Percentiles rank a stretch among this genome's conserved stretches.
Evolutionary conservation across 2,329 filamentous ascomycete species (phyloP).

Genomic region (Colletotrichum shisoi): DNA sequence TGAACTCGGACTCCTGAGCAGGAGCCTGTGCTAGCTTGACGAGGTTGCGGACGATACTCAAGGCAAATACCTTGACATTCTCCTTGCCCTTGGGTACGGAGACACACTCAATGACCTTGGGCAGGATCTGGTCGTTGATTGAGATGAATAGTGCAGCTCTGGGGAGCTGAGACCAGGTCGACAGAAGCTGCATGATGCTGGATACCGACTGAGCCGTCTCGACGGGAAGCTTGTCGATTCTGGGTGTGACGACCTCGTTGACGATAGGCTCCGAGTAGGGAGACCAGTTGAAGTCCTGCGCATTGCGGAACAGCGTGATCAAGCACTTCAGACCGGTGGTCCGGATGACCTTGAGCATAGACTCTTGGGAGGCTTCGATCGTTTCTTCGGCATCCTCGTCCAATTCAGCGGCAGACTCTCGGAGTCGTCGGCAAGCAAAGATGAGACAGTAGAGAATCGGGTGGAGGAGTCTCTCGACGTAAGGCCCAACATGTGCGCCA

Average conservation of each 20-base stretch:
- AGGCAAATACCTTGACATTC: constrained; percentile 82
- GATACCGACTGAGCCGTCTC: constrained; percentile 93
- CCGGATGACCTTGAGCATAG: constrained; percentile 71
- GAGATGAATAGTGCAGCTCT: constrained; percentile 73
- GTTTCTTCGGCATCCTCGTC: constrained; percentile 53
- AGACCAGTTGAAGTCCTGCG: constrained; percentile 74
- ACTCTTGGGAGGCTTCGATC: constrained; percentile 57
- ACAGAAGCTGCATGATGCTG: constrained; percentile 79
- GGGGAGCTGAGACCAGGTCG: constrained; percentile 77
- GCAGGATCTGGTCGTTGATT: constrained; percentile 69
- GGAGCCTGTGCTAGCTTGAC: constrained; percentile 67
- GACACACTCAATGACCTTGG: constrained; percentile 76
- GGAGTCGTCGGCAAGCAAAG: constrained; percentile 69
- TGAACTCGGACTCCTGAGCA: constrained; percentile 62
- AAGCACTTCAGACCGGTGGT: constrained; percentile 84
- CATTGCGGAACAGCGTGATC: constrained; percentile 77
- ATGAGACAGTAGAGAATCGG: constrained; percentile 84
- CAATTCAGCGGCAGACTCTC: constrained; percentile 50
- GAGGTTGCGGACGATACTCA: constrained; percentile 77
- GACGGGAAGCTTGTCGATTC: constrained; percentile 77
- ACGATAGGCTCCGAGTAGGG: constrained; percentile 76
- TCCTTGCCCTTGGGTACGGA: constrained; percentile 78
- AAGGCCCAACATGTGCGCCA: constrained; percentile 74
- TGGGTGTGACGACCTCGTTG: constrained; percentile 76
- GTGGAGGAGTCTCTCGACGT: constrained; percentile 73